phyloP scores from a whole-genome alignment of 2,329 filamentous ascomycete species.

The Ophiostoma ulmi region DNA sequence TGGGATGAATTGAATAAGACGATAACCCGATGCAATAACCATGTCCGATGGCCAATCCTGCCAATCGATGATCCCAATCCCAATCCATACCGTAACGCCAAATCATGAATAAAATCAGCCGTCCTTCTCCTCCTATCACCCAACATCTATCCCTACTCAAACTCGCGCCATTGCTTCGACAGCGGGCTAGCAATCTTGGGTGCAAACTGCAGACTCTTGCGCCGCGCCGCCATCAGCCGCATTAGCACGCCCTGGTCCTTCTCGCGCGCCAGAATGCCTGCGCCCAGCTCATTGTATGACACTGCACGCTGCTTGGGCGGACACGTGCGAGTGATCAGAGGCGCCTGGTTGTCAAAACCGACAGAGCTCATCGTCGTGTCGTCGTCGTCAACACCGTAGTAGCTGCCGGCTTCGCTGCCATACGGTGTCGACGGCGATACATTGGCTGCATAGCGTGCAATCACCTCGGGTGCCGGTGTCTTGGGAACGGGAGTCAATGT shows the following conservation, averaged over 20 bases:
- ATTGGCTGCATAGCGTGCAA: constrained; percentile 49
- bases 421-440: constrained; percentile 45
- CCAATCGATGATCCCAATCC: constrained; percentile 7
- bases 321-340: constrained; percentile 49
- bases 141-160: neutral
- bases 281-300: constrained; percentile 38
- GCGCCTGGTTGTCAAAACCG: constrained; percentile 31
- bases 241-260: constrained; percentile 55
- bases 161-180: constrained; percentile 47
- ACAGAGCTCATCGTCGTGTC: constrained; percentile 31
- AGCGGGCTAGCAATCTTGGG: constrained; percentile 71
- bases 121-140: neutral
- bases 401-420: constrained; percentile 31
- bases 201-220: constrained; percentile 73
- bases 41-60: constrained; percentile 3
- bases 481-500: constrained; percentile 52
- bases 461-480: constrained; percentile 52
- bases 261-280: constrained; percentile 43
- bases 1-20: neutral
- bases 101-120: constrained; percentile 3
- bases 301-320: constrained; percentile 44
- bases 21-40: constrained; percentile 4
- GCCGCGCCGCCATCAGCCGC: constrained; percentile 63
- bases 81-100: constrained; percentile 3
- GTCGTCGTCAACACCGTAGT: constrained; percentile 32